Evolutionary conservation across 2,329 filamentous ascomycete genomes (phyloP).

Genomic region (Ilyonectria sp.): DNA sequence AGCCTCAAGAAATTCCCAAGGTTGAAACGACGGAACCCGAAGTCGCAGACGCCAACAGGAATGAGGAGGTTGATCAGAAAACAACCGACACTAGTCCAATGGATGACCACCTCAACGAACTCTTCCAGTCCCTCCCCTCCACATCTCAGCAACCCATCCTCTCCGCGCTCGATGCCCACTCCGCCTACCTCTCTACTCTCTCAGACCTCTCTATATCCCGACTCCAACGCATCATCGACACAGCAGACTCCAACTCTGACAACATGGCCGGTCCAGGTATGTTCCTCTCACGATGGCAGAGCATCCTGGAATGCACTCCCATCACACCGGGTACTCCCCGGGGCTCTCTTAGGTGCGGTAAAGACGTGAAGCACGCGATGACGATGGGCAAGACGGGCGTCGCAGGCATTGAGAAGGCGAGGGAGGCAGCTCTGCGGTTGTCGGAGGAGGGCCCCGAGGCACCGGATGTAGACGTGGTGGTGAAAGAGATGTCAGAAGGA

Average conservation of each 20-base stretch:
- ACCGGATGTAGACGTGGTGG: slow-evolving; percentile 60
- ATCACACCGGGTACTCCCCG: slow-evolving; percentile 73
- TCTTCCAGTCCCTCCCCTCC: slow-evolving; percentile 63
- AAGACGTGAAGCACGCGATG: slow-evolving; percentile 63
- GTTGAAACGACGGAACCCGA: background rate
- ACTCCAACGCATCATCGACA: slow-evolving; percentile 71
- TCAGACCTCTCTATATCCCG: slow-evolving; percentile 67
- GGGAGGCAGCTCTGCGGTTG: slow-evolving; percentile 38
- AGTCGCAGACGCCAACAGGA: background rate
- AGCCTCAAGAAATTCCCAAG: slow-evolving; percentile 2
- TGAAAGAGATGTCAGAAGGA: slow-evolving; percentile 56
- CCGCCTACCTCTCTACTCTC: slow-evolving; percentile 71
- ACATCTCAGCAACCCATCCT: slow-evolving; percentile 63
- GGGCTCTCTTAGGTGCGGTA: slow-evolving; percentile 69
- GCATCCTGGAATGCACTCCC: slow-evolving; percentile 77
- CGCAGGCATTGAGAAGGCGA: slow-evolving; percentile 46
- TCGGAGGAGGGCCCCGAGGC: slow-evolving; percentile 51
- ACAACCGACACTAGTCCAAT: slow-evolving; percentile 52
- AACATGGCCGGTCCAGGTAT: slow-evolving; percentile 76
- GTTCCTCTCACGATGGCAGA: slow-evolving; percentile 81
- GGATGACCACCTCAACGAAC: slow-evolving; percentile 55
- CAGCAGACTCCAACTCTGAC: slow-evolving; percentile 44
- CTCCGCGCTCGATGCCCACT: slow-evolving; percentile 71
- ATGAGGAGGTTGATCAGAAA: slow-evolving; percentile 55
- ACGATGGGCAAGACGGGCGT: slow-evolving; percentile 62